A percentile compares a stretch with the other conserved stretches of the same genome.
phyloP scores from a whole-genome alignment of 2,329 filamentous ascomycete genomes.

The Sphaceloma murrayae region DNA sequence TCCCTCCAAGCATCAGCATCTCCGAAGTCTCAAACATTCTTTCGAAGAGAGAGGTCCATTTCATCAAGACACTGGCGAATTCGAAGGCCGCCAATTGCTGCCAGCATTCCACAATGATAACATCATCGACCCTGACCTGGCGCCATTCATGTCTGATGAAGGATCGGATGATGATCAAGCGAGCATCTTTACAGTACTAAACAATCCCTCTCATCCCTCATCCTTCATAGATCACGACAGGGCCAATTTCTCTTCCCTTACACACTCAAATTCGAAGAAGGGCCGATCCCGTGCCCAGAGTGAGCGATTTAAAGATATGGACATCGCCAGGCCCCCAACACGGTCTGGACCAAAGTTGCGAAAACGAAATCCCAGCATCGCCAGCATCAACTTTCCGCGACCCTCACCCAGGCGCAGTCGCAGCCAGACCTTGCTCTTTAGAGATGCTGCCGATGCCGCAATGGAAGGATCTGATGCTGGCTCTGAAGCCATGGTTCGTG shows the following conservation, averaged over 20 bases:
- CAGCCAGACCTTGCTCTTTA: constrained; percentile 44
- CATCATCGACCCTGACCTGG: constrained; percentile 93
- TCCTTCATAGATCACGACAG: constrained; percentile 63
- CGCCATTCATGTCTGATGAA: constrained; percentile 89
- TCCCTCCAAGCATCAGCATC: constrained; percentile 76
- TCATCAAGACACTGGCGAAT: constrained; percentile 57
- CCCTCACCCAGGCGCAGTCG: constrained; percentile 59
- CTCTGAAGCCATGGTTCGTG: constrained; percentile 11
- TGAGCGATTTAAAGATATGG: constrained; percentile 13
- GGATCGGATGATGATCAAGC: constrained; percentile 83
- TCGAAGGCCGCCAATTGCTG: constrained; percentile 50
- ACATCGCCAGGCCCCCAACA: constrained; percentile 2
- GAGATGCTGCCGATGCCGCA: constrained; percentile 20
- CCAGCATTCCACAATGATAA: constrained; percentile 97
- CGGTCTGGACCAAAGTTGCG: constrained; percentile 38
- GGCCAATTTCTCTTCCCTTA: constrained; percentile 59
- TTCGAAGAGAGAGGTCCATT: constrained; percentile 82
- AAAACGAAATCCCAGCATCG: constrained; percentile 73
- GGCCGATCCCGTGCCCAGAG: constrained; percentile 51
- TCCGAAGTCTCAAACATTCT: constrained; percentile 62
- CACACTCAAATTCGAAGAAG: constrained; percentile 61
- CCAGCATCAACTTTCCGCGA: constrained; percentile 62
- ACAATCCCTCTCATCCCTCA: constrained; percentile 37
- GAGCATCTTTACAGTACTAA: constrained; percentile 70
- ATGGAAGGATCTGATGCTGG: constrained; percentile 12